Evolutionary conservation across 345 rosid species (phyloP).

Genomic region (Aurinia saxatilis): DNA sequence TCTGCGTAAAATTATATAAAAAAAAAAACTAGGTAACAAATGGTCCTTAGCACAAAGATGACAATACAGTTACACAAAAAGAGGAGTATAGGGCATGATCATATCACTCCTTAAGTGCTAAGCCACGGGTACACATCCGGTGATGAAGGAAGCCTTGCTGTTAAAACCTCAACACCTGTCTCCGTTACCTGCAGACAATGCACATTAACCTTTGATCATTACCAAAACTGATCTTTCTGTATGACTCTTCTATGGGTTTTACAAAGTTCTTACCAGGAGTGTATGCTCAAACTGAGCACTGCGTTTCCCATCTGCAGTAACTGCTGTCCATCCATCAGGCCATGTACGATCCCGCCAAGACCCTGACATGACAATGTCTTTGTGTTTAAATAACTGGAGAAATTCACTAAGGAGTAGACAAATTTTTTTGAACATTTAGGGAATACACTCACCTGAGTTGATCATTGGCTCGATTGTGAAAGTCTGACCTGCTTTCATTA

Average conservation of each 20-base stretch:
- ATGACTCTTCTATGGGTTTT: not conserved
- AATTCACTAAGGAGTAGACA: not conserved
- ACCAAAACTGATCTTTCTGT: not conserved
- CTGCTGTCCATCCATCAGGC: constrained; percentile 99
- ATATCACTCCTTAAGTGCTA: constrained; percentile 23
- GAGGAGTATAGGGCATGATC: not conserved
- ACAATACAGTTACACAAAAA: not conserved
- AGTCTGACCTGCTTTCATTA: constrained; percentile 95
- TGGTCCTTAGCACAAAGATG: not conserved
- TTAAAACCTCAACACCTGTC: constrained; percentile 86
- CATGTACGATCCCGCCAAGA: constrained; percentile 86
- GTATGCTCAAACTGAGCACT: constrained; percentile 99
- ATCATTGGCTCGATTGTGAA: constrained; percentile 99
- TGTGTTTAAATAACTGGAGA: not conserved
- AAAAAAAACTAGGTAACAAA: not conserved
- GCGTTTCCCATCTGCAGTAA: constrained; percentile 84
- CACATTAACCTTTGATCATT: not conserved
- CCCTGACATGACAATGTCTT: constrained; percentile 33
- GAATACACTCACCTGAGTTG: constrained; percentile 58
- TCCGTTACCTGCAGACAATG: constrained; percentile 62
- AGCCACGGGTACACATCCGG: constrained; percentile 79
- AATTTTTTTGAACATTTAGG: not conserved
- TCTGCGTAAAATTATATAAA: not conserved
- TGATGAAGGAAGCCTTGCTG: constrained; percentile 76
- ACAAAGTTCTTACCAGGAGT: constrained; percentile 51